Percentiles rank a stretch among this genome's conserved stretches.
Evolutionary conservation across 495 filamentous ascomycete species (phyloP).

Genomic region (Barbatosphaeria neglecta): DNA sequence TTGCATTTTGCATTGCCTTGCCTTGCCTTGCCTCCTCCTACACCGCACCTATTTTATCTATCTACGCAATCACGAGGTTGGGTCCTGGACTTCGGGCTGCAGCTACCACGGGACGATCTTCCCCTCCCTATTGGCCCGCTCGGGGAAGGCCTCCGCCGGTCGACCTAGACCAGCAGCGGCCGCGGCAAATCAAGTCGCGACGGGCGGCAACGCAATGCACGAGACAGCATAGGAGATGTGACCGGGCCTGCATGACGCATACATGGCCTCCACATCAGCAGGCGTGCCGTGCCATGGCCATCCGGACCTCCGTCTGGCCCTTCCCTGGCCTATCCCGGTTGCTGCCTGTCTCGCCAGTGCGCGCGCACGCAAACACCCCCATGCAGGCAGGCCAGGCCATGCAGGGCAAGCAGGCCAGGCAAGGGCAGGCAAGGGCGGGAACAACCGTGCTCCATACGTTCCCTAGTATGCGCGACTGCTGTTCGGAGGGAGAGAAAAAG

Average conservation of each 20-base stretch:
- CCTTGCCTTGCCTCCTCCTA: not conserved
- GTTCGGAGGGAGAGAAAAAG: too few relatives aligned
- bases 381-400: too few relatives aligned
- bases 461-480: too few relatives aligned
- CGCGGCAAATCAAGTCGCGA: conserved; percentile 8
- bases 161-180: too few relatives aligned
- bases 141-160: too few relatives aligned
- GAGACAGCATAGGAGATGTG: too few relatives aligned
- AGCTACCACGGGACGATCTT: not conserved
- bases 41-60: not conserved
- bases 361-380: too few relatives aligned
- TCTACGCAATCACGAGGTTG: not conserved
- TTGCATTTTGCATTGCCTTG: too few relatives aligned
- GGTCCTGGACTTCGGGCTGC: not conserved
- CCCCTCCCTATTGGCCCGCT: conserved; percentile 13
- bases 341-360: not conserved
- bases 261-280: conserved; percentile 18
- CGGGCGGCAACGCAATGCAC: too few relatives aligned
- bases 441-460: too few relatives aligned
- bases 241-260: conserved; percentile 25
- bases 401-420: too few relatives aligned
- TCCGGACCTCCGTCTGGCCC: not conserved
- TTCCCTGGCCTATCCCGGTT: not conserved
- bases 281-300: too few relatives aligned
- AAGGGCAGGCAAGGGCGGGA: not conserved